A percentile compares a stretch with the other conserved stretches of the same genome.
Evolutionary conservation across 805 yeast genomes (phyloP).

Genomic region (Limtongozyma cylindracea): DNA sequence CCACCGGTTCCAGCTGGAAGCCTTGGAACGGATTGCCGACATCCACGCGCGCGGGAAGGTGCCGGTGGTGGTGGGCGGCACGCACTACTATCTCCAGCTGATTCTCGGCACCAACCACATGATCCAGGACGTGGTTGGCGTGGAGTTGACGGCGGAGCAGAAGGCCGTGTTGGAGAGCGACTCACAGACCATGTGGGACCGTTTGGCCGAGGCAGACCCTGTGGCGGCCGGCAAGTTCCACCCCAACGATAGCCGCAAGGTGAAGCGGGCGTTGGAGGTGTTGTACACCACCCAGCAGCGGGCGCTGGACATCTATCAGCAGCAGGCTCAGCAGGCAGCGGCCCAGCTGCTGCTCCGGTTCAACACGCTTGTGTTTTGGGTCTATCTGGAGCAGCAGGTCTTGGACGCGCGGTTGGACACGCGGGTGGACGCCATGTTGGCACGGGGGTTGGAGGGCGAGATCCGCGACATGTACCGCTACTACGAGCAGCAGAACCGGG

Average conservation of each 20-base stretch:
- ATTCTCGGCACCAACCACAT: conserved; percentile 45
- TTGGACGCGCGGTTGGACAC: conserved; percentile 41
- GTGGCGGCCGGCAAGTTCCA: conserved; percentile 59
- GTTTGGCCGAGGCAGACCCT: conserved; percentile 40
- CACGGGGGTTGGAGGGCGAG: conserved; percentile 44
- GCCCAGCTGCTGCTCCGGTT: conserved; percentile 24
- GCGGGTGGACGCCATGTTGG: conserved; percentile 71
- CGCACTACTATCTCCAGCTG: conserved; percentile 78
- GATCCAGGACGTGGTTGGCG: conserved; percentile 30
- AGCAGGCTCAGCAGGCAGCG: conserved; percentile 21
- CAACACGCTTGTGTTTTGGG: conserved; percentile 57
- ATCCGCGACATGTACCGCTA: conserved; percentile 25
- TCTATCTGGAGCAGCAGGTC: conserved; percentile 35
- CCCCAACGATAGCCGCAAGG: conserved; percentile 67
- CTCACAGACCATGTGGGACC: too few relatives aligned
- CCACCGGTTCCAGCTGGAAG: conserved; percentile 57
- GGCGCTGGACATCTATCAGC: conserved; percentile 46
- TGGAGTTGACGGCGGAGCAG: conserved; percentile 5
- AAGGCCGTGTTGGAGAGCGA: conserved; percentile 16
- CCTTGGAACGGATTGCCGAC: conserved; percentile 30
- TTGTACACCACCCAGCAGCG: conserved; percentile 35
- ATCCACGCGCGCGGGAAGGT: conserved; percentile 42
- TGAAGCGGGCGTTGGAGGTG: conserved; percentile 64
- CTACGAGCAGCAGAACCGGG: conserved; percentile 3
- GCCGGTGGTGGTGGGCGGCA: conserved; percentile 88